Evolutionary conservation across 192 early-diverging fungal species (phyloP), one percentile per base, ranked within the genome.

Genomic region (Obelidium mucronatum): DNA sequence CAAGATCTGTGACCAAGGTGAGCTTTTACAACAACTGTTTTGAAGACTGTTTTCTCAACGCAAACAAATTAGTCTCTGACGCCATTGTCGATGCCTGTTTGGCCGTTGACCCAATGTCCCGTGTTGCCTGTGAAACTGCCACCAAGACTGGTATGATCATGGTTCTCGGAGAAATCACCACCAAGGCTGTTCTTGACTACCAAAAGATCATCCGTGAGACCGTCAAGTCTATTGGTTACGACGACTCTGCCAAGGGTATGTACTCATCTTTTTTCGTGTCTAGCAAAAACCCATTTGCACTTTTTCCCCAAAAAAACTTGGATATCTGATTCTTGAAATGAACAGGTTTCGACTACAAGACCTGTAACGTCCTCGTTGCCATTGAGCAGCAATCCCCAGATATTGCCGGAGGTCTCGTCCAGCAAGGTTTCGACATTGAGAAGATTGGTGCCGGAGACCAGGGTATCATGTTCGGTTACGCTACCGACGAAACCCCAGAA

Each of bases 111-210:
- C 92, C 92, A 64, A 90, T 95, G 84, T 99, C 97, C 86, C 96
- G 96, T 90, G 97, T 99, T 82, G 97, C 97, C 72, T 97, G 96
- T 84, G 97, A 99, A 88, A 99, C 97, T 58, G 97, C 97, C 65
- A 91, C 97, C 88, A 99, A 99, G 92, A 99, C 97, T 78, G 97
- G 97, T 82, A 96, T 99, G 94, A 92, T 99, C 87, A 97, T 99
- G 95, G 97, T 99, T 39, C 95, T 99, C 82, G 97, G 97, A 84
- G 97, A 99, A 88, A 99, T 99, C 89, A 96, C 96, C 79, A 99
- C 97, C 92, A 95, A 95, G 90, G 97, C 97, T 52, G 84, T 79
- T 64, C 86, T 99, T 66, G 97, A 99, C 91, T 99, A 97, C 93
- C 97, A 99, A 87, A 96, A 96, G 92, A 94, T 99, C 81, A 97